Evolutionary conservation across 2,329 filamentous ascomycete genomes (phyloP).

Genomic region (Calonectria honghensis): DNA sequence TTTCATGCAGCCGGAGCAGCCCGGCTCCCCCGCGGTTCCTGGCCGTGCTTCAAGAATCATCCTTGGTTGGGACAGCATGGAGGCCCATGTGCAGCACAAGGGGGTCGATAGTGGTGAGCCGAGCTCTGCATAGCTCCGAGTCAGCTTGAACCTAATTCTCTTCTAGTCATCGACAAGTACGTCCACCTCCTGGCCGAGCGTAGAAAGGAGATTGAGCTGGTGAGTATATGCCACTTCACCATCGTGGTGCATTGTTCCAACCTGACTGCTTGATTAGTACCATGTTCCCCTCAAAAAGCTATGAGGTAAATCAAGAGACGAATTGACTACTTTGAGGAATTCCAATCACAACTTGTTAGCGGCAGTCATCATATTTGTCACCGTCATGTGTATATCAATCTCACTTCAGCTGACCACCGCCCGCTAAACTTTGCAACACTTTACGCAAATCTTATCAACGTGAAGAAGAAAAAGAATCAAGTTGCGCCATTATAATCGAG

Average conservation of each 20-base stretch:
- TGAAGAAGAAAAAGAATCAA: slow-evolving; percentile 49
- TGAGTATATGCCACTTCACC: slow-evolving; percentile 45
- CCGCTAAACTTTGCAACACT: slow-evolving; percentile 19
- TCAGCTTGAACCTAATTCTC: slow-evolving; percentile 12
- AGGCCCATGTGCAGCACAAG: slow-evolving; percentile 60
- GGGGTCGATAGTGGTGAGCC: slow-evolving; percentile 57
- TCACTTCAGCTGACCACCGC: slow-evolving; percentile 2
- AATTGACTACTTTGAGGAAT: neutral
- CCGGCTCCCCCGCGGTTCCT: slow-evolving; percentile 54
- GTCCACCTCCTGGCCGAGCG: slow-evolving; percentile 57
- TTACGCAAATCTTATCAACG: slow-evolving; percentile 17
- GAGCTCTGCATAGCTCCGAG: neutral
- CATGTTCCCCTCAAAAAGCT: slow-evolving; percentile 53
- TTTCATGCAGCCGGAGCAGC: slow-evolving; percentile 57
- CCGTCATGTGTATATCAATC: neutral
- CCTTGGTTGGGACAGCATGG: slow-evolving; percentile 64
- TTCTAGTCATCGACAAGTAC: slow-evolving; percentile 60
- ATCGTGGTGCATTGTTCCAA: neutral
- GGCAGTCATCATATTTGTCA: neutral
- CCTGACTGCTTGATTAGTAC: slow-evolving; percentile 49
- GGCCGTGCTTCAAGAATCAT: slow-evolving; percentile 59
- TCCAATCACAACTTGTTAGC: neutral
- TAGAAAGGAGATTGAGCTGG: slow-evolving; percentile 58
- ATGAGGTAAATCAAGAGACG: slow-evolving; percentile 19
- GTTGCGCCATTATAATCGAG: slow-evolving; percentile 53